phyloP scores from a whole-genome alignment of 2,329 filamentous ascomycete species.

The Mollisiaceae sp. region DNA sequence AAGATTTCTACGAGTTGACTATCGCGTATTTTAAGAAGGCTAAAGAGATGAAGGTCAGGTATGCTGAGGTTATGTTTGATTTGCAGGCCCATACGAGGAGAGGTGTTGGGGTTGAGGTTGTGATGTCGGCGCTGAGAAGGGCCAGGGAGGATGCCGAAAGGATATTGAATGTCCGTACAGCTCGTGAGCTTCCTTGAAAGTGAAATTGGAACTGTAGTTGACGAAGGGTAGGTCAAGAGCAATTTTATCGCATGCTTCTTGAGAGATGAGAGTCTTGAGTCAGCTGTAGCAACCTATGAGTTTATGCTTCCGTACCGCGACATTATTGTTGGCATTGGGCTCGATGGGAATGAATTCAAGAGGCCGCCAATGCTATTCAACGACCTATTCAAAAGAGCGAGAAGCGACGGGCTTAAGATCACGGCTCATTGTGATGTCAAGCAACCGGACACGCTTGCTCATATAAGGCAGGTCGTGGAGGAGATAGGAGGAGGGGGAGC shows the following conservation, averaged over 20 bases:
- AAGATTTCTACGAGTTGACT: slow-evolving; percentile 75
- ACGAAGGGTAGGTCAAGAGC: slow-evolving; percentile 45
- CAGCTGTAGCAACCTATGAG: slow-evolving; percentile 54
- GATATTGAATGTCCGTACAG: slow-evolving; percentile 60
- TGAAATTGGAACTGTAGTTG: not conserved
- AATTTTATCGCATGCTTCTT: slow-evolving; percentile 74
- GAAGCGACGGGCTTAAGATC: slow-evolving; percentile 56
- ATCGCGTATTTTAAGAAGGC: slow-evolving; percentile 72
- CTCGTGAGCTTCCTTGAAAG: not conserved
- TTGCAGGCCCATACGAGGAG: slow-evolving; percentile 73
- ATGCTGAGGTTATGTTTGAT: slow-evolving; percentile 81
- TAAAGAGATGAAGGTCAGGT: slow-evolving; percentile 64
- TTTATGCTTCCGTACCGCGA: slow-evolving; percentile 41
- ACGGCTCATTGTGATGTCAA: slow-evolving; percentile 69
- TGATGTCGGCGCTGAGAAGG: slow-evolving; percentile 66
- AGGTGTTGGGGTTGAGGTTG: slow-evolving; percentile 63
- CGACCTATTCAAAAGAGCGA: slow-evolving; percentile 61
- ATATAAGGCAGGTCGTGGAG: slow-evolving; percentile 53
- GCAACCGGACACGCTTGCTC: slow-evolving; percentile 71
- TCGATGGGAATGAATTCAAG: slow-evolving; percentile 65
- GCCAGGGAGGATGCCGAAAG: slow-evolving; percentile 63
- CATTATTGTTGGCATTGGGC: slow-evolving; percentile 61
- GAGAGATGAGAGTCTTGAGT: slow-evolving; percentile 66
- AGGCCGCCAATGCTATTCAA: slow-evolving; percentile 63
- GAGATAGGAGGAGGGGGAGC: slow-evolving; percentile 65